phyloP scores from a whole-genome alignment of 805 yeast genomes.

The Saccharomycopsis capsularis region DNA sequence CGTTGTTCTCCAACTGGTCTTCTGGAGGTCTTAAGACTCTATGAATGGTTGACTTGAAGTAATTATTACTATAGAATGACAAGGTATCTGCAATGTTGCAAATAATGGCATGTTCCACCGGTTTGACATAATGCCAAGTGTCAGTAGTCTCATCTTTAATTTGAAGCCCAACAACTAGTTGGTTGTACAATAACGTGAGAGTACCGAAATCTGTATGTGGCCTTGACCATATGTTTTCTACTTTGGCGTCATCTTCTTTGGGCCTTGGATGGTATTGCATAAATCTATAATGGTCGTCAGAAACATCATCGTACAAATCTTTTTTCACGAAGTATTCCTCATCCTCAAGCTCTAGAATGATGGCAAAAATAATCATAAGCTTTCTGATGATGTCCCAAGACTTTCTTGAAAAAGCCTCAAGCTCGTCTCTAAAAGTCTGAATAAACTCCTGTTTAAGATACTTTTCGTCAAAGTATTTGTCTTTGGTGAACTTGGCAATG shows the following conservation, averaged over 20 bases:
- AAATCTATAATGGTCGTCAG: constrained; percentile 32
- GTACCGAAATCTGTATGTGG: constrained; percentile 35
- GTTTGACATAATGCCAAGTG: constrained; percentile 32
- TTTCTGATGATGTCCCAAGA: constrained; percentile 27
- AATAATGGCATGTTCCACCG: constrained; percentile 30
- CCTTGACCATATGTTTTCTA: constrained; percentile 31
- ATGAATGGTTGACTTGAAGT: constrained; percentile 32
- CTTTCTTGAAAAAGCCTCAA: constrained; percentile 25
- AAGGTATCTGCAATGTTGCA: constrained; percentile 34
- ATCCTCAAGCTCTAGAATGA: constrained; percentile 29
- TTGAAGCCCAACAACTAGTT: constrained; percentile 33
- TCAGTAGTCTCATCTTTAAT: constrained; percentile 29
- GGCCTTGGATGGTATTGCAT: constrained; percentile 31
- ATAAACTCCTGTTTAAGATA: constrained; percentile 22
- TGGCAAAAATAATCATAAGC: constrained; percentile 30
- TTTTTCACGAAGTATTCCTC: constrained; percentile 31
- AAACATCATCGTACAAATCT: constrained; percentile 30
- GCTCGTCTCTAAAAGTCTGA: constrained; percentile 24
- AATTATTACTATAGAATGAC: constrained; percentile 33
- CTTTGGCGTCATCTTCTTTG: constrained; percentile 29
- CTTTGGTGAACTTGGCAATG: constrained; percentile 13
- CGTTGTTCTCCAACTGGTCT: constrained; percentile 26
- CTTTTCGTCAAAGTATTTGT: constrained; percentile 22
- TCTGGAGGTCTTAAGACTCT: constrained; percentile 33
- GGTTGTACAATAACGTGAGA: constrained; percentile 32